Base-by-base conservation (phyloP, 352 stramenopile species). In the Phytophthora pluvialis region DNA sequence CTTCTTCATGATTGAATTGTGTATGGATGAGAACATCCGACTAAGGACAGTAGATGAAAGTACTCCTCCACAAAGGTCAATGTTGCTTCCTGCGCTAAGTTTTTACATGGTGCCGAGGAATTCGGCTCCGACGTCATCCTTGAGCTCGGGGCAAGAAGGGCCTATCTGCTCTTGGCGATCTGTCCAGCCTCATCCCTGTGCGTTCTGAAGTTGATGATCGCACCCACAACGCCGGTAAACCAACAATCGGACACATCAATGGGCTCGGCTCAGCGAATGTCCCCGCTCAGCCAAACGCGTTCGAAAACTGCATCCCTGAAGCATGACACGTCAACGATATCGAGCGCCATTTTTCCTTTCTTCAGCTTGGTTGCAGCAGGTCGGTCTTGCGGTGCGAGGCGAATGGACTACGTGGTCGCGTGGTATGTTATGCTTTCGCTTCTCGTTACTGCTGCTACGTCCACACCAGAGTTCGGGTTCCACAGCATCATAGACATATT, bases 151-250 rank as follows among this genome's bases (percentile, higher is more conserved):
- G n/a, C 15, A 51, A 64, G 57, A 58, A 49, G 44, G 36, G 21
- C 13, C 57, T 11, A 51, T 6, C 9, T 11, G 16, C 32, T 50
- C 45, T 39, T 48, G 45, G 16, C 36, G 56, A 64, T 64, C 45
- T 64, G 57, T 32, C 18, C 28, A 33, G 56, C 39, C 46, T 45
- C 57, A 64, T 51, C 35, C 10, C n/a, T 51, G 56, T 59, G 57
- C 46, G 47, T 42, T 28, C 32, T 40, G 46, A 56, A 40, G 38
- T 64, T 59, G 38, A 51, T 57, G 56, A 50, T 48, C 21, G 15
- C n/a, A 18, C 21, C 45, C 16, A 56, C 25, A 56, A 57, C 26
- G 29, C 6, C 25, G 11, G 33, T 11, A 56, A 45, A 50, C 11
- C 28, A 44, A 44, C 45, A 64, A 57, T 57, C 21, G 31, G 53